phyloP scores from a whole-genome alignment of 106 monocot genomes.

The Dendrobium huoshanense region DNA sequence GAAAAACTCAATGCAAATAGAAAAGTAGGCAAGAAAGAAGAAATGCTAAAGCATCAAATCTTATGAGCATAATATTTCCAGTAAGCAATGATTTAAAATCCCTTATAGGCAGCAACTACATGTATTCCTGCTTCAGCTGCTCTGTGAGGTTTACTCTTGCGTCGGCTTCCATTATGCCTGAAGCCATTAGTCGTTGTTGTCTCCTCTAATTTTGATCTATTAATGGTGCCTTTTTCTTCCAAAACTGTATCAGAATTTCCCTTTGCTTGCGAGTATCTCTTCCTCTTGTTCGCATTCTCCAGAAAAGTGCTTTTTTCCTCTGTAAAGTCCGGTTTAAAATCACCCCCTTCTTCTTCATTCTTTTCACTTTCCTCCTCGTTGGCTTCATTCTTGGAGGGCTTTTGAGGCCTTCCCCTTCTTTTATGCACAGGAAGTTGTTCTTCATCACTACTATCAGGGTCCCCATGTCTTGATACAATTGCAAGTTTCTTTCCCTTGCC shows the following conservation, averaged over 20 bases:
- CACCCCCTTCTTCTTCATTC: conserved; percentile 22
- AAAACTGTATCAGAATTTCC: conserved; percentile 23
- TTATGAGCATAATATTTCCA: background rate
- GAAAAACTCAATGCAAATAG: background rate
- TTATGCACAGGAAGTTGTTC: conserved; percentile 37
- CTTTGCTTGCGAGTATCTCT: conserved; percentile 17
- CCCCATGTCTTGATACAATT: conserved; percentile 32
- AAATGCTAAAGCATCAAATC: background rate
- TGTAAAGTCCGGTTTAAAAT: background rate
- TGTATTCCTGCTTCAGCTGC: conserved; percentile 72
- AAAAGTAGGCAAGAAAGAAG: background rate
- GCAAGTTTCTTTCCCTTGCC: conserved; percentile 62
- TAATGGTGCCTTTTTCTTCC: conserved; percentile 24
- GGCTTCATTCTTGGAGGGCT: conserved; percentile 43
- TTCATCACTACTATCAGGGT: conserved; percentile 34
- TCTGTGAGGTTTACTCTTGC: conserved; percentile 64
- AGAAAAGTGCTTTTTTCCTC: conserved; percentile 12
- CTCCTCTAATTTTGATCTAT: conserved; percentile 21
- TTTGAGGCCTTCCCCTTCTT: conserved; percentile 52
- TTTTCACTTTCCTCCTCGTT: conserved; percentile 31
- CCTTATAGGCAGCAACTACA: background rate
- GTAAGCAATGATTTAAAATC: background rate
- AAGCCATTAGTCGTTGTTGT: conserved; percentile 39
- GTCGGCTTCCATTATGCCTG: conserved; percentile 41
- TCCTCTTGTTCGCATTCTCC: conserved; percentile 29